These are phyloP conservation scores for Rhododendron kiyosumense DNA, from an alignment of 148 eudicot genomes.

Conservation along the genomic window DNA sequence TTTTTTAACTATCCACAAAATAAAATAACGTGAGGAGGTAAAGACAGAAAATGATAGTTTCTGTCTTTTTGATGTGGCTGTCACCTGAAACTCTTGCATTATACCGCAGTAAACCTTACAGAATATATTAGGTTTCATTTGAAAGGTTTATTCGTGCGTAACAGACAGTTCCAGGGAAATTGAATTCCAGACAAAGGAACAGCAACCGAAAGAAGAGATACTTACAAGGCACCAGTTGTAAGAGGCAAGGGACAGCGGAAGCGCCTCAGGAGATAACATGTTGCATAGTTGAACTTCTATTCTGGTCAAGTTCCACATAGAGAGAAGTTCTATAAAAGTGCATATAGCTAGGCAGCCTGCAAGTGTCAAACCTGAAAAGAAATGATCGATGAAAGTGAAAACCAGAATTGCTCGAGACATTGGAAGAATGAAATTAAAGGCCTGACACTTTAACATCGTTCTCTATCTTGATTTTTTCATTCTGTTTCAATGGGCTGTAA, in stretches of 20 bases:
- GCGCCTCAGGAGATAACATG: conserved; percentile 87
- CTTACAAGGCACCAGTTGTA: conserved; percentile 95
- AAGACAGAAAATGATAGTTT: neutral
- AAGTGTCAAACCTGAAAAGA: conserved; percentile 51
- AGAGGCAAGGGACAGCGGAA: conserved; percentile 78
- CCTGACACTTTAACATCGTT: neutral
- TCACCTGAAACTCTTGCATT: neutral
- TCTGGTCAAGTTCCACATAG: conserved; percentile 97
- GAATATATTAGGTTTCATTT: neutral
- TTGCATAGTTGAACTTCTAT: conserved; percentile 90
- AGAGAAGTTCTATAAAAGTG: conserved; percentile 75
- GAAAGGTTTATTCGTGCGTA: neutral
- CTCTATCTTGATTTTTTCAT: neutral
- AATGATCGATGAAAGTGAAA: neutral
- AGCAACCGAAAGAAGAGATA: conserved; percentile 7
- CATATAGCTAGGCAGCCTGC: conserved; percentile 55
- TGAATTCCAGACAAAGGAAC: neutral
- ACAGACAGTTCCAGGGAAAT: neutral
- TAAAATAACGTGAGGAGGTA: neutral
- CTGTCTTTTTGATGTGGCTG: neutral
- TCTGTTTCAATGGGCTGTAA: neutral
- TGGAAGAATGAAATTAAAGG: neutral
- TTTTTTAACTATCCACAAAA: neutral
- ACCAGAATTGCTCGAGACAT: neutral
- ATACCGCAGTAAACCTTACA: neutral